Evolutionary conservation across 192 early-diverging fungal species (phyloP).

Genomic region (Backusella morwellensis): DNA sequence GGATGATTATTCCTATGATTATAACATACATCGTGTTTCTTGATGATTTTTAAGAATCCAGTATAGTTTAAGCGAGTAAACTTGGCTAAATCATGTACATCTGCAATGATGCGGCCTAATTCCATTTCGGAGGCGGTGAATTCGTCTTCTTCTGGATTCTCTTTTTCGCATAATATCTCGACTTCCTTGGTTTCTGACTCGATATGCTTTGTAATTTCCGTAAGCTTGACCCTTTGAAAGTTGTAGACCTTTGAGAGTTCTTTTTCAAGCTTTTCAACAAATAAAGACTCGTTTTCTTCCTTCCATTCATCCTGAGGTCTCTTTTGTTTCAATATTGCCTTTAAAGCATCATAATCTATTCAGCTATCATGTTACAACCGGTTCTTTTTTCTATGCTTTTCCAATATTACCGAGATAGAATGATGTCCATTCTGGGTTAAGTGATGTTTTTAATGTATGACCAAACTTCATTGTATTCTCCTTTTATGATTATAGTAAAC

Average conservation of each 20-base stretch:
- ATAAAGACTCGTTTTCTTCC: slow-evolving; percentile 81
- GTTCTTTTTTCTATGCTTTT: not conserved
- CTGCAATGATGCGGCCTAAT: slow-evolving; percentile 71
- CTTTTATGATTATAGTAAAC: not conserved
- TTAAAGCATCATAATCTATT: slow-evolving; percentile 77
- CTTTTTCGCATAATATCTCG: slow-evolving; percentile 44
- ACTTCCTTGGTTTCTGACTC: slow-evolving; percentile 65
- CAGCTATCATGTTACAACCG: not conserved
- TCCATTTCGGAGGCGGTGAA: slow-evolving; percentile 65
- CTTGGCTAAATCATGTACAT: slow-evolving; percentile 81
- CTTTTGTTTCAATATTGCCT: slow-evolving; percentile 74
- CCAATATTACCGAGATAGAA: slow-evolving; percentile 61
- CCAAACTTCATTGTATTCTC: slow-evolving; percentile 83
- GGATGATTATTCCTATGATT: not conserved
- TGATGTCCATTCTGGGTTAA: slow-evolving; percentile 85
- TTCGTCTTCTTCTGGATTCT: slow-evolving; percentile 53
- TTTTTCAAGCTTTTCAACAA: slow-evolving; percentile 83
- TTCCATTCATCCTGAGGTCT: slow-evolving; percentile 61
- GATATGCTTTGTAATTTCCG: slow-evolving; percentile 70
- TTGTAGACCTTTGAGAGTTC: slow-evolving; percentile 89
- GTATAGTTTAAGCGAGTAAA: slow-evolving; percentile 82
- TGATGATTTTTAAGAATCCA: slow-evolving; percentile 90
- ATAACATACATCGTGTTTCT: slow-evolving; percentile 86
- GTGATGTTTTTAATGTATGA: slow-evolving; percentile 72
- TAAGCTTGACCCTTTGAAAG: slow-evolving; percentile 73